Conservation (phyloP, 345 rosid genomes). For the Cochlearia excelsa region DNA sequence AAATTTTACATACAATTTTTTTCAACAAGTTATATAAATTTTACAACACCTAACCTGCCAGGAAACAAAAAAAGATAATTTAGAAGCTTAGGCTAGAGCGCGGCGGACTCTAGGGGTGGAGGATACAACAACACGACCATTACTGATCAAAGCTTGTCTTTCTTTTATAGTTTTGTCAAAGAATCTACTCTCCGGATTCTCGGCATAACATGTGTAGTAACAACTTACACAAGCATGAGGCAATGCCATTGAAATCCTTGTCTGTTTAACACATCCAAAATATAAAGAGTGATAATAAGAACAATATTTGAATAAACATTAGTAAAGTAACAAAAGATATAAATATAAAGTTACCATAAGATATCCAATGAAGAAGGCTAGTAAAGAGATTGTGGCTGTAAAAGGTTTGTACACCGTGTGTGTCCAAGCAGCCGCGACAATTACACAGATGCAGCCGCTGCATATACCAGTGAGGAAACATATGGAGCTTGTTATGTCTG, state of each 20-base stretch:
- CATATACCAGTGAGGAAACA: conserved; percentile 95
- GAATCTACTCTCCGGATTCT: conserved; percentile 67
- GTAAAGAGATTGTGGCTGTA: conserved; percentile 76
- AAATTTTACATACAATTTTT: not conserved
- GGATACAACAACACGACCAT: conserved; percentile 41
- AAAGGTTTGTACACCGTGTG: conserved; percentile 51
- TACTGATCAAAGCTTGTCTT: conserved; percentile 43
- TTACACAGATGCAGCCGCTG: conserved; percentile 88
- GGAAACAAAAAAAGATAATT: not conserved
- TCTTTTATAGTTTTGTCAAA: conserved; percentile 69
- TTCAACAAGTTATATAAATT: not conserved
- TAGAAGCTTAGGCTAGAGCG: conserved; percentile 17
- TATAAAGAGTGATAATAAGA: not conserved
- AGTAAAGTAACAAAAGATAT: not conserved
- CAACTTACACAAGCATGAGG: conserved; percentile 96
- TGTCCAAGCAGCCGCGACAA: conserved; percentile 87
- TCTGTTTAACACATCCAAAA: conserved; percentile 43
- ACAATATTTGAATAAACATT: not conserved
- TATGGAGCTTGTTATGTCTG: conserved; percentile 83
- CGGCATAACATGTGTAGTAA: conserved; percentile 91
- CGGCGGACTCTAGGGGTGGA: conserved; percentile 73
- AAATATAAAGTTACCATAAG: conserved; percentile 58
- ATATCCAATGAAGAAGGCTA: conserved; percentile 77
- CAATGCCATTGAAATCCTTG: conserved; percentile 94
- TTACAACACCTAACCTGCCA: conserved; percentile 5